Evolutionary conservation across 805 yeast genomes (phyloP), one percentile per base, ranked within the genome.

Genomic region (Sugiyamaella qingdaonensis): DNA sequence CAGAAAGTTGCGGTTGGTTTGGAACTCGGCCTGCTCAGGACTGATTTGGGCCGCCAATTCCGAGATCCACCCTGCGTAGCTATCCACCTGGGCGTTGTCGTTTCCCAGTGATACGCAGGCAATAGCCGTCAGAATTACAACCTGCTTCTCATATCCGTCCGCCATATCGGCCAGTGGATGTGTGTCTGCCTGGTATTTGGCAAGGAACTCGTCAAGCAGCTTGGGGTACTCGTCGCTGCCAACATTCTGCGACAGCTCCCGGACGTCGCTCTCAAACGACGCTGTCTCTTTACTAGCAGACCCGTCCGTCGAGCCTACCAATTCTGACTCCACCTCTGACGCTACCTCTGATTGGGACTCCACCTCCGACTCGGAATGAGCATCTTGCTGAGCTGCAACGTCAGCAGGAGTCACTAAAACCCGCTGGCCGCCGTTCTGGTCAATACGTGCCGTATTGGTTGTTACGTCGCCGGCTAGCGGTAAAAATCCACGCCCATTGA

Each of bases 71-170:
- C 4, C 14, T 16, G 35, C 24, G 39, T 45, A 44, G 14, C 16
- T 41, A 16, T 27, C 37, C 8, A n/a, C 48, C 8, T 51, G 11
- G 9, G 34, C 31, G 10, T 16, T 8, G 16, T 44, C 46, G 24
- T 13, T 32, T 10, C 50, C 53, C 36, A 51, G 27, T 4, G 57
- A 54, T 16, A 54, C 34, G 32, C 46, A 41, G 1, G 57, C 54
- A 11, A 54, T 41, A 2, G 57, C 57, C 10, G 33, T 34, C 27
- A 54, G 52, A 11, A 54, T 34, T 24, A 54, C 48, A 11, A 50
- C 16, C 37, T 54, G 57, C 13, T 49, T 31, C 4, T 41, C 32
- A 11, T 44, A 45, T n/a, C 32, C 48, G 24, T 24, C 46, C 10
- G 14, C 36, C 18, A 39, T 27, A 1, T 14, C 32, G 7, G n/a